Percentiles rank a stretch among this genome's conserved stretches.
These are phyloP conservation scores for Fusarium hostae DNA, from an alignment of 2,329 filamentous ascomycete species.

Conservation along the genomic window DNA sequence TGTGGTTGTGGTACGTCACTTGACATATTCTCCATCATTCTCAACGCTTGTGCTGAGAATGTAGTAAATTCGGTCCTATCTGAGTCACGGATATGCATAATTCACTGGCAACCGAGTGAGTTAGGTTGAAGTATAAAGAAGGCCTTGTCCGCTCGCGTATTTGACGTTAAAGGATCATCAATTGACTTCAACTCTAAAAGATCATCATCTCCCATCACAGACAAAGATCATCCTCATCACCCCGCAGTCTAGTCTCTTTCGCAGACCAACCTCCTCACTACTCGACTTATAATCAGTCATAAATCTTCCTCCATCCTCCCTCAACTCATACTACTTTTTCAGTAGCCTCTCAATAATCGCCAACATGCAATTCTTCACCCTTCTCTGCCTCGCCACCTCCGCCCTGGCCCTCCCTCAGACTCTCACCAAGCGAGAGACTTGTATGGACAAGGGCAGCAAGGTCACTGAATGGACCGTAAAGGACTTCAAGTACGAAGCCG, in stretches of 20 bases:
- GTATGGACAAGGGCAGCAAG: constrained; percentile 39
- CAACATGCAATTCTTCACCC: constrained; percentile 44
- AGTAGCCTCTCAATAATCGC: constrained; percentile 1
- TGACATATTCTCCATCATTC: constrained; percentile 23
- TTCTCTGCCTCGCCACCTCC: constrained; percentile 45
- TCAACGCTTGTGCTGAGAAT: constrained; percentile 29
- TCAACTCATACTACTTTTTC: background rate
- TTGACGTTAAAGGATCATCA: background rate
- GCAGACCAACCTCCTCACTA: constrained; percentile 19
- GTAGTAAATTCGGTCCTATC: constrained; percentile 30
- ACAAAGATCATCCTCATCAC: constrained; percentile 33
- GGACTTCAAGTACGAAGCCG: constrained; percentile 60
- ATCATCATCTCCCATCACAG: constrained; percentile 16
- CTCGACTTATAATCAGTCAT: constrained; percentile 1
- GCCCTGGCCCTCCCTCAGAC: constrained; percentile 42
- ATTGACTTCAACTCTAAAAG: constrained; percentile 18
- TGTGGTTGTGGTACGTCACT: constrained; percentile 42
- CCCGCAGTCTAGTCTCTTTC: constrained; percentile 6
- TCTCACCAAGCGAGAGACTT: constrained; percentile 30
- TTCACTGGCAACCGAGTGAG: background rate
- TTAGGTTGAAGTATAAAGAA: constrained; percentile 30
- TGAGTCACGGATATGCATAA: constrained; percentile 2
- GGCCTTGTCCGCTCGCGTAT: constrained; percentile 7
- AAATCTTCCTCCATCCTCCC: background rate
- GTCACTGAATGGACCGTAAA: constrained; percentile 53